A percentile compares a stretch with the other conserved stretches of the same genome.
Conservation (phyloP, 176 grass and related monocot species). For the Eremochloa ophiuroides region DNA sequence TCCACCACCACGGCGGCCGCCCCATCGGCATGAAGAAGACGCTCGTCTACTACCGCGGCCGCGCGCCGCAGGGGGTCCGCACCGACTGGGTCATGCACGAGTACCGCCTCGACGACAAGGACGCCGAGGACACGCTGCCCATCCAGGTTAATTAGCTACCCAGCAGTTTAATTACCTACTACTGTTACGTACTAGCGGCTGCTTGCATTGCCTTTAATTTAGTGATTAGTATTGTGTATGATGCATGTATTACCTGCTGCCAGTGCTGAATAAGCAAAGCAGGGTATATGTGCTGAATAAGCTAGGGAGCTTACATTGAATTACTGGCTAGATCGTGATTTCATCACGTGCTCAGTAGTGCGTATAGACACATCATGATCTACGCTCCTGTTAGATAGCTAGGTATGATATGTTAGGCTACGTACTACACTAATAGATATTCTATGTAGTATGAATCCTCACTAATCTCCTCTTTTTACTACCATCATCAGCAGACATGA, state of each 20-base stretch:
- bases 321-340: not conserved
- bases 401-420: too few relatives aligned
- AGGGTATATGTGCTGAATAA: too few relatives aligned
- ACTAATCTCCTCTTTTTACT: not conserved
- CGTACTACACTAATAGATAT: too few relatives aligned
- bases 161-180: too few relatives aligned
- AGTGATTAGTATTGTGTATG: too few relatives aligned
- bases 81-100: constrained; percentile 99
- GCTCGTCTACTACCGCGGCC: constrained; percentile 87
- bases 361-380: not conserved
- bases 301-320: not conserved
- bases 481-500: constrained; percentile 32
- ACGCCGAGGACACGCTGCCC: constrained; percentile 72
- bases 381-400: not conserved
- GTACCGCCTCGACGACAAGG: constrained; percentile 97
- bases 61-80: constrained; percentile 87
- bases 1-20: constrained; percentile 49
- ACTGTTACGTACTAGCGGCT: not conserved
- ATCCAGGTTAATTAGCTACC: constrained; percentile 95
- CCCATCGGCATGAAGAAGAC: constrained; percentile 99
- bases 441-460: too few relatives aligned
- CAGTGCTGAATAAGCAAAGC: too few relatives aligned
- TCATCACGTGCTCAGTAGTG: not conserved
- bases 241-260: too few relatives aligned
- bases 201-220: not conserved